phyloP scores from a whole-genome alignment of 1,284 basidiomycete genomes.

The Irpex rosettiformis region DNA sequence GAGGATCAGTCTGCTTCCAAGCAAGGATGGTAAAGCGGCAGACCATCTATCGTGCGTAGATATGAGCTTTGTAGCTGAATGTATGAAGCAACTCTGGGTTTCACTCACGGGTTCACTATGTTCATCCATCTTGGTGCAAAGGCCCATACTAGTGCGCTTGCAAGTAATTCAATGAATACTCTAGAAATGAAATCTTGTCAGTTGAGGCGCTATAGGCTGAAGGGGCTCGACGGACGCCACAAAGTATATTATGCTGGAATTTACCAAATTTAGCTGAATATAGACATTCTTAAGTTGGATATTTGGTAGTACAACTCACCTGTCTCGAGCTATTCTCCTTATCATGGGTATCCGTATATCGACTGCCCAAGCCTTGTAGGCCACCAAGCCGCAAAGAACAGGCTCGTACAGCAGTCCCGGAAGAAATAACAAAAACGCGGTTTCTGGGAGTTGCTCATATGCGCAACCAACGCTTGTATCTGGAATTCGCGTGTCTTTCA shows the following conservation, averaged over 20 bases:
- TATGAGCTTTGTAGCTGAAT: not conserved
- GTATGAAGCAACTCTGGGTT: not conserved
- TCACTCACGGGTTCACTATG: slow-evolving; percentile 25
- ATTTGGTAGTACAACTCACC: slow-evolving; percentile 9
- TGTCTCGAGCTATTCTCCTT: slow-evolving; percentile 19
- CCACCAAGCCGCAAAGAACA: slow-evolving; percentile 23
- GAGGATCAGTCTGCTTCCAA: slow-evolving; percentile 16
- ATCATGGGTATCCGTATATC: slow-evolving; percentile 6
- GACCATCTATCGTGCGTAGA: slow-evolving; percentile 21
- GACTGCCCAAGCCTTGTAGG: slow-evolving; percentile 19
- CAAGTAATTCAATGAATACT: slow-evolving; percentile 20
- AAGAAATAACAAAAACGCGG: slow-evolving; percentile 25
- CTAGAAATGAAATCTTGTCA: not conserved
- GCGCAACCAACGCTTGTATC: slow-evolving; percentile 26
- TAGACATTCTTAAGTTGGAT: not conserved
- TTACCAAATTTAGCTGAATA: not conserved
- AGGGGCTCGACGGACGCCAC: slow-evolving; percentile 9
- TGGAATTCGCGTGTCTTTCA: slow-evolving; percentile 22
- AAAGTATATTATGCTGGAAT: slow-evolving; percentile 20
- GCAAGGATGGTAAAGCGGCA: slow-evolving; percentile 15
- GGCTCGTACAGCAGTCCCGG: slow-evolving; percentile 26
- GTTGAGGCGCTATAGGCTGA: not conserved
- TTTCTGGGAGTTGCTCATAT: slow-evolving; percentile 20
- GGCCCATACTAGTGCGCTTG: slow-evolving; percentile 24
- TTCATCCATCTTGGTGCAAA: slow-evolving; percentile 21